Evolutionary conservation across 2,329 filamentous ascomycete genomes (phyloP), one percentile per base, ranked within the genome.

Genomic region (Plectosphaerella plurivora): DNA sequence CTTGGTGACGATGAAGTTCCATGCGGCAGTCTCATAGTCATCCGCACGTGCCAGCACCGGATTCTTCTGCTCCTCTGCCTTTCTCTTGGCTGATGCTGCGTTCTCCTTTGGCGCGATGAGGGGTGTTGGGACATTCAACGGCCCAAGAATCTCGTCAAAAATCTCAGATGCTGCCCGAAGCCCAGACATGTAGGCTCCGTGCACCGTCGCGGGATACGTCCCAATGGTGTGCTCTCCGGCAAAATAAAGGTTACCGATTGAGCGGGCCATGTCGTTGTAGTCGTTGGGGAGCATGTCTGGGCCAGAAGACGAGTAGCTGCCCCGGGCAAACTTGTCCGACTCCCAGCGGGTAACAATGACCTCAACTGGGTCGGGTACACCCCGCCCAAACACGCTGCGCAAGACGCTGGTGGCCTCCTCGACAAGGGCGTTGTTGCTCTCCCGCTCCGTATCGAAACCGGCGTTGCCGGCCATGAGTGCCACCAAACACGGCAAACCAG

Each of bases 401-500:
- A 97, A 76, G 36, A 95, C 84, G 10, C 81, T 77, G 2, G 89
- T 92, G 36, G 94, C 92, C 68, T 97, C 93, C 5, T 77, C 72
- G 42, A 97, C 76, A 7, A 99, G 83, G 41, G 84, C 82, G 39
- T 88, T 82, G 59, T 97, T 89, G 50, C 83, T 81, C 1, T 85
- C 84, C 49, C 77, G 76, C 69, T 99, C 95, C 0, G 91, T 91
- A 57, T 96, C 88, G 60, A 91, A 89, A 15, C 92, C 94, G 18
- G 95, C 90, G 60, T 97, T 90, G 20, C 94, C 94, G 48, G 93
- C 93, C 93, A 99, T 97, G 25, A 99, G 79, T 9, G 91, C 94
- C 55, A 97, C 84, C 22, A 97, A 78, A 49, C 91, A 91, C 1
- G 89, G 94, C 36, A 96, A 76, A 1, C 95, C 95, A 45, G 89